Base-by-base conservation (phyloP, 768 basidiomycete genomes). In the Leccinum imitatum region DNA sequence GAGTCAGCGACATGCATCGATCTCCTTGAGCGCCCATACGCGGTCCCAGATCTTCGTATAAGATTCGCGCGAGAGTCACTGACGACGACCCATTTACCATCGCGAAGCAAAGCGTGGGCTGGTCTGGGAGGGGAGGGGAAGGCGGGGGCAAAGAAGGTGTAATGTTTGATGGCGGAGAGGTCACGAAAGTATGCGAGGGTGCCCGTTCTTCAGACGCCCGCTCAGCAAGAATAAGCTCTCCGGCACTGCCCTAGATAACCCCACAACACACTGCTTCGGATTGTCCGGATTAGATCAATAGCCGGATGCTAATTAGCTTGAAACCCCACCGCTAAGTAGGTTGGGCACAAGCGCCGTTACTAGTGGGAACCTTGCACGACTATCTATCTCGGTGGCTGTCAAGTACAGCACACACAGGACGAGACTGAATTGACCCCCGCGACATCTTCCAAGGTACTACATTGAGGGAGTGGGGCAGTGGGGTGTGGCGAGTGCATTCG, bases 101-200 rank as follows among this genome's bases (percentile, higher is more conserved):
- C 76, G 2, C 76, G 76, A 37, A 83, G 79, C 2, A 84, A 68
- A 0, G 83, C 84, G 70, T 88, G 79, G 2, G 87, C 75, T 0
- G 91, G 80, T 3, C 82, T 77, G 27, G 87, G 77, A 0, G 78
- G 68, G 9, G 41, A n/a, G 2, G 82, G 79, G 5, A 80, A 63
- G 17, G 79, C 69, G 1, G 88, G 79, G 1, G 85, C 85, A 57
- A 94, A 83, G 75, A 94, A 89, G 23, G 90, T 81, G 0, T 90
- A 93, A 68, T 94, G 87, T 68, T 95, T 95, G 70, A 98, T 90
- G 54, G 91, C 90, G 58, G 85, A 85, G 60, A 99, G 84, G 64
- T 97, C 82, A 69, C 96, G 94, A 73, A 98, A 97, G 75, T 98
- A 98, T 50, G 93, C 90, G 54, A 98, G 83, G 0, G 97, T 98